Percentiles rank a stretch among this genome's conserved stretches.
These are phyloP conservation scores for Tetrapisispora arboricola DNA, from an alignment of 805 yeast species.

Conservation along the genomic window DNA sequence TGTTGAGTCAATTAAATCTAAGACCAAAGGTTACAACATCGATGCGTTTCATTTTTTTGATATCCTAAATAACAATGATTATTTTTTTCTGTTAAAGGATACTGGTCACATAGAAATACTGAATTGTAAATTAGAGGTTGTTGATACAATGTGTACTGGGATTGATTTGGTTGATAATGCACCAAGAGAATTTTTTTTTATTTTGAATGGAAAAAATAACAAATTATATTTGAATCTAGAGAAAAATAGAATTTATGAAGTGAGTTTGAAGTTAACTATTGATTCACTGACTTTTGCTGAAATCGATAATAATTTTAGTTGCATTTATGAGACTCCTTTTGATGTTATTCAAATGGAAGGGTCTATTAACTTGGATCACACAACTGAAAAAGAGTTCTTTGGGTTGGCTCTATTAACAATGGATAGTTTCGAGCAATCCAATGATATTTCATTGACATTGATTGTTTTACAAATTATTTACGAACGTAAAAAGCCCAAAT, in stretches of 20 bases:
- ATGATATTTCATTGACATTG: neutral
- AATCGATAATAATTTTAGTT: neutral
- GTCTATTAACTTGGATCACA: slow-evolving; percentile 2
- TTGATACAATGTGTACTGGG: slow-evolving; percentile 11
- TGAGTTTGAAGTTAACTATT: slow-evolving; percentile 5
- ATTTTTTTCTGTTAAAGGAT: slow-evolving; percentile 12
- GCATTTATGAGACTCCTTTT: slow-evolving; percentile 1
- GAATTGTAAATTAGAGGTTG: slow-evolving; percentile 3
- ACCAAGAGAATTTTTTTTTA: neutral
- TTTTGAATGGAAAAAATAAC: slow-evolving; percentile 8
- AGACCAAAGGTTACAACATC: slow-evolving; percentile 11
- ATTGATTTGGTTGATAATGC: slow-evolving; percentile 2
- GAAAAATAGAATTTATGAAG: slow-evolving; percentile 6
- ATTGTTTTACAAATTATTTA: slow-evolving; percentile 1
- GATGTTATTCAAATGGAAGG: slow-evolving; percentile 7
- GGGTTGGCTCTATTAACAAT: neutral
- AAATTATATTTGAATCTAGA: slow-evolving; percentile 10
- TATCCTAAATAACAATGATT: slow-evolving; percentile 7
- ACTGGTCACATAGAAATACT: slow-evolving; percentile 13
- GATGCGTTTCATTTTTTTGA: slow-evolving; percentile 11
- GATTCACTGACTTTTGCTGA: slow-evolving; percentile 6
- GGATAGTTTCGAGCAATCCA: neutral
- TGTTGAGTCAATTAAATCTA: neutral
- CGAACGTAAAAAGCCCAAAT: neutral
- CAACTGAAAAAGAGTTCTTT: slow-evolving; percentile 2